phyloP scores from a whole-genome alignment of 2,329 filamentous ascomycete genomes.

The Talaromyces amestolkiae region DNA sequence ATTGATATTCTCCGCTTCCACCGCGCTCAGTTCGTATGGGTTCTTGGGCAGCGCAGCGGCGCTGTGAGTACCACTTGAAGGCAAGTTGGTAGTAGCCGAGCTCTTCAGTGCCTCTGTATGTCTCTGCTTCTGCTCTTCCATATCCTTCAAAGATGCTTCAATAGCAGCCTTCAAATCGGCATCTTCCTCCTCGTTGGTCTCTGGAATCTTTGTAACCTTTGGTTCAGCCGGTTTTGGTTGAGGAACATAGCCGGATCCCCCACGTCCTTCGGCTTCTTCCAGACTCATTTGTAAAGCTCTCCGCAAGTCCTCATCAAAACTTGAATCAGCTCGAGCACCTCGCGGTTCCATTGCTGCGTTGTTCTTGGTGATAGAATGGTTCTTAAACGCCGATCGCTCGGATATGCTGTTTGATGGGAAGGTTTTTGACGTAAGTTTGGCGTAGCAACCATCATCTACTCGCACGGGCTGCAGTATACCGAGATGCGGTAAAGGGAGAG shows the following conservation, averaged over 20 bases:
- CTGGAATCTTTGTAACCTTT: constrained; percentile 23
- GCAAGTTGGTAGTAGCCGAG: constrained; percentile 60
- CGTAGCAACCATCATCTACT: constrained; percentile 94
- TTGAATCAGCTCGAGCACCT: constrained; percentile 80
- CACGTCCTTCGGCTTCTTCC: constrained; percentile 80
- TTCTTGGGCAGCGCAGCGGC: constrained; percentile 68
- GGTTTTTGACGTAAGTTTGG: constrained; percentile 75
- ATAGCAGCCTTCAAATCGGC: constrained; percentile 92
- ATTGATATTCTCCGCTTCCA: constrained; percentile 97
- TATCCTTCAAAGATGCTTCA: constrained; percentile 88
- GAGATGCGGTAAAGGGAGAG: constrained; percentile 81
- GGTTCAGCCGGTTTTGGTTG: constrained; percentile 48
- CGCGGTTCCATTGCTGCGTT: constrained; percentile 83
- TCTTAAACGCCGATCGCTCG: constrained; percentile 42
- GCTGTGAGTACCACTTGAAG: constrained; percentile 50
- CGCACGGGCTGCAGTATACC: constrained; percentile 88
- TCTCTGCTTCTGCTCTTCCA: constrained; percentile 96
- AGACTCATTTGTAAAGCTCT: constrained; percentile 93
- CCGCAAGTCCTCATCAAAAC: constrained; percentile 93
- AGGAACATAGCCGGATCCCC: constrained; percentile 67
- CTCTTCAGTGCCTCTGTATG: constrained; percentile 81
- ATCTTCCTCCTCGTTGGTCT: constrained; percentile 75
- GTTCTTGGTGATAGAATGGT: constrained; percentile 60
- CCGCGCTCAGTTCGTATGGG: constrained; percentile 88
- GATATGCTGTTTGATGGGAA: constrained; percentile 43